Percentiles rank a stretch among this genome's conserved stretches.
phyloP scores from a whole-genome alignment of 2,329 filamentous ascomycete species.

The Hypoxylon rubiginosum region DNA sequence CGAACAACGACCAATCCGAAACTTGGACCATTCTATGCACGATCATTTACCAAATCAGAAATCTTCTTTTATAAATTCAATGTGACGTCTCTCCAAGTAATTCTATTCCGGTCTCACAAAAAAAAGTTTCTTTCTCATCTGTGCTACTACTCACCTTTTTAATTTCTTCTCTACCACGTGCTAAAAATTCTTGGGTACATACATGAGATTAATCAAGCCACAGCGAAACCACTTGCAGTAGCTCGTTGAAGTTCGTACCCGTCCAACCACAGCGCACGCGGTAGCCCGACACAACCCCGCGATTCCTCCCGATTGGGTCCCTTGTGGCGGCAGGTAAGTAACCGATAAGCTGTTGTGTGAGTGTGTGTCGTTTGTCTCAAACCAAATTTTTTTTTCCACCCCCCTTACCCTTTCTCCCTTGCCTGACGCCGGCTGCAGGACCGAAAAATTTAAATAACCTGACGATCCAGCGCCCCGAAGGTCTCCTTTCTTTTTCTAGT shows the following conservation, averaged over 20 bases:
- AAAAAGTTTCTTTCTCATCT: constrained; percentile 6
- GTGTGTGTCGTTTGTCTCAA: constrained; percentile 28
- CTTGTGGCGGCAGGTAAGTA: not conserved
- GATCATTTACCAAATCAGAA: not conserved
- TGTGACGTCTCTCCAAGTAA: constrained; percentile 7
- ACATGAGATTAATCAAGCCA: constrained; percentile 10
- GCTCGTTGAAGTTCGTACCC: constrained; percentile 9
- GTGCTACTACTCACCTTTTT: constrained; percentile 10
- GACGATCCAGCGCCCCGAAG: constrained; percentile 19
- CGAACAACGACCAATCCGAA: constrained; percentile 5
- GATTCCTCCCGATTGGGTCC: constrained; percentile 41
- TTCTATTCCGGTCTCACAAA: not conserved
- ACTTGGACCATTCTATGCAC: not conserved
- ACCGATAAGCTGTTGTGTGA: constrained; percentile 27
- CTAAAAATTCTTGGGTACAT: not conserved
- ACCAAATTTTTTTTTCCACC: constrained; percentile 23
- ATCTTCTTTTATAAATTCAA: constrained; percentile 8
- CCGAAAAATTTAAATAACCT: constrained; percentile 33
- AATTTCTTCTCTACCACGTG: constrained; percentile 31
- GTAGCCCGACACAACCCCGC: constrained; percentile 35
- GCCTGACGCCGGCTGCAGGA: constrained; percentile 34
- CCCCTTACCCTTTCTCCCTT: constrained; percentile 29
- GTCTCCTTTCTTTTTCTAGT: constrained; percentile 15
- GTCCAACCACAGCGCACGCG: constrained; percentile 33
- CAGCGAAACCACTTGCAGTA: constrained; percentile 18